Conservation (phyloP, 108 stramenopile genomes). For the Cyclotella baltica region DNA sequence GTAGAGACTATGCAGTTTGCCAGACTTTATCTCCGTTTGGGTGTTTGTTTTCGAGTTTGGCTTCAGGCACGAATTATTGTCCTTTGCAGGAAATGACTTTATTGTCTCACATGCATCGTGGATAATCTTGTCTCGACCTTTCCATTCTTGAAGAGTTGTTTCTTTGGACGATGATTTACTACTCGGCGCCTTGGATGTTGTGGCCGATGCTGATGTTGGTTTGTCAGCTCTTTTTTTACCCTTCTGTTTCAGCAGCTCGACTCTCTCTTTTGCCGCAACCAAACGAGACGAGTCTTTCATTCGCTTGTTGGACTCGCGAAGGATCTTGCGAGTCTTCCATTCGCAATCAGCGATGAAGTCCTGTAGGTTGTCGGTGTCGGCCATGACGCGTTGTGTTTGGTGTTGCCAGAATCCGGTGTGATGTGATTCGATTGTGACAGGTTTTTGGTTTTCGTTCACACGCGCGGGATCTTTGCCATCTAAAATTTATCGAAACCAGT, state of each 20-base stretch:
- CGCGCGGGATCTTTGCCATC: no score
- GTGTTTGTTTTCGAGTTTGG: background rate
- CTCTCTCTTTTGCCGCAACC: conserved; percentile 28
- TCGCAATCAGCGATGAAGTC: conserved; percentile 41
- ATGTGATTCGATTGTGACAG: no score
- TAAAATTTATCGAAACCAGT: no score
- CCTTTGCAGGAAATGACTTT: conserved; percentile 2
- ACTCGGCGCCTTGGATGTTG: background rate
- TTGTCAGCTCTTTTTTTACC: background rate
- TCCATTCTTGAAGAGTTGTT: no score
- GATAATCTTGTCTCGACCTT: conserved; percentile 37
- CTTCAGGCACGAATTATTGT: conserved; percentile 4
- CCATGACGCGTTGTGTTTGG: no score
- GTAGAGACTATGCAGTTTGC: conserved; percentile 1
- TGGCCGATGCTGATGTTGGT: background rate
- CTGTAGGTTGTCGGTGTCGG: conserved; percentile 11
- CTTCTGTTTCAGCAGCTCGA: conserved; percentile 18
- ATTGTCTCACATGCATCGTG: conserved; percentile 41
- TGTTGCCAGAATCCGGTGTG: no score
- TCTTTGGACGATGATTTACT: no score
- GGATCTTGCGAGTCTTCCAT: conserved; percentile 43
- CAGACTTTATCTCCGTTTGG: background rate
- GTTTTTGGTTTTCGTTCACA: no score
- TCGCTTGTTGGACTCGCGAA: conserved; percentile 40
- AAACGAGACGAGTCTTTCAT: conserved; percentile 25